Conservation (phyloP, 176 grass and related monocot genomes). For the Alloteropsis semialata region DNA sequence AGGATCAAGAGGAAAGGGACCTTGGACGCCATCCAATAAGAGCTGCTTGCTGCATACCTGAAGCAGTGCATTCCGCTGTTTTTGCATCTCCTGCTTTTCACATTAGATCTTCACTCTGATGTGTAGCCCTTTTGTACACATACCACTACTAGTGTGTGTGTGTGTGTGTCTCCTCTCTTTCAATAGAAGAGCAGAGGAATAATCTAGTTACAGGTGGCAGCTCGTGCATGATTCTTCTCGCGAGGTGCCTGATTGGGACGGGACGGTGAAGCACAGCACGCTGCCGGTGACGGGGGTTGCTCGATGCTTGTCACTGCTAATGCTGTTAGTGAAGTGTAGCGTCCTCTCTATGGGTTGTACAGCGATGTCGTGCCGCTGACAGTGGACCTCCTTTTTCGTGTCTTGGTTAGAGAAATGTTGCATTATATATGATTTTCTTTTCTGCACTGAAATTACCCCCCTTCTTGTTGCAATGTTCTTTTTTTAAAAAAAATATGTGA, state of each 20-base stretch:
- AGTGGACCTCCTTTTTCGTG: neutral
- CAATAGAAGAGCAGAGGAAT: neutral
- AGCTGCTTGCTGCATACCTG: neutral
- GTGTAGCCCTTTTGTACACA: neutral
- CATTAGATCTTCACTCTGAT: neutral
- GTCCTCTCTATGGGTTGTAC: neutral
- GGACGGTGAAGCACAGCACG: conserved; percentile 16
- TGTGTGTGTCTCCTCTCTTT: neutral
- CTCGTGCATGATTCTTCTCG: neutral
- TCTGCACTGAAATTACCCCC: neutral
- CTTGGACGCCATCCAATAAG: conserved; percentile 27
- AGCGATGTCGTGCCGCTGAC: neutral
- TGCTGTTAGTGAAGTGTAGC: neutral
- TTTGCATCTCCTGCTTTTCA: neutral
- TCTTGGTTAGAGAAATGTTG: neutral
- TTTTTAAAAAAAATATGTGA: too few species aligned
- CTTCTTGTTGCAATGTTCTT: neutral
- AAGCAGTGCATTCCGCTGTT: neutral
- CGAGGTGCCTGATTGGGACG: neutral
- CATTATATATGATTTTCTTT: neutral
- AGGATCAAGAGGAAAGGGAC: conserved; percentile 62
- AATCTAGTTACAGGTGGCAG: neutral
- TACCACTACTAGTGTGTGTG: neutral
- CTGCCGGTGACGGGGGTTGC: neutral
- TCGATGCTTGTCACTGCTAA: neutral